Percentiles rank a stretch among this genome's conserved stretches.
phyloP scores from a whole-genome alignment of 2,329 filamentous ascomycete genomes.

The Cucurbitaria berberidis region DNA sequence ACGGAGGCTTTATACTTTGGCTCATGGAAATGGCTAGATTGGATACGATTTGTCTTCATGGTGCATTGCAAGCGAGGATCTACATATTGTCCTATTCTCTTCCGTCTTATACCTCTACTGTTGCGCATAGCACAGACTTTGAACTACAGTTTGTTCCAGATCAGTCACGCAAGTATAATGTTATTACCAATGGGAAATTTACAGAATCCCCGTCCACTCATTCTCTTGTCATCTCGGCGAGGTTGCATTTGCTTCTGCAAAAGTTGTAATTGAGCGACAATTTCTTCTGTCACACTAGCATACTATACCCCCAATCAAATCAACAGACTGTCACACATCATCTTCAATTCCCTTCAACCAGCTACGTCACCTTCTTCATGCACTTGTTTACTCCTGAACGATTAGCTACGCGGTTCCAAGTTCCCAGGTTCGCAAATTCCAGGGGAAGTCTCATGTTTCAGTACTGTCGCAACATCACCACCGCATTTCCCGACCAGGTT shows the following conservation, averaged over 20 bases:
- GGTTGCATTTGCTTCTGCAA: conserved; percentile 16
- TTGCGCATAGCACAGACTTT: neutral
- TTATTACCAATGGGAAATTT: conserved; percentile 1
- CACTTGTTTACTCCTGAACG: neutral
- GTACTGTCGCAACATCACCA: conserved; percentile 34
- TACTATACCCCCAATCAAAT: conserved; percentile 14
- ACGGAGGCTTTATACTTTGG: conserved; percentile 5
- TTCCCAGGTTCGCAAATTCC: neutral
- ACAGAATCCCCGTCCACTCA: conserved; percentile 10
- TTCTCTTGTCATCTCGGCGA: conserved; percentile 4
- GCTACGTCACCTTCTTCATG: conserved; percentile 2
- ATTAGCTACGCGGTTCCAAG: neutral
- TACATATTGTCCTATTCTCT: neutral
- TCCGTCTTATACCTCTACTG: neutral
- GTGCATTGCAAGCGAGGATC: conserved; percentile 19
- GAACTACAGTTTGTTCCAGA: conserved; percentile 3
- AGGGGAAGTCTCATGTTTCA: conserved; percentile 29
- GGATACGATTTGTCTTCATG: conserved; percentile 7
- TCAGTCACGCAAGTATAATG: conserved; percentile 12
- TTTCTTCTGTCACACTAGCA: conserved; percentile 4
- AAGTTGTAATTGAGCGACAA: conserved; percentile 22
- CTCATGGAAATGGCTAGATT: neutral
- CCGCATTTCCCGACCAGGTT: conserved; percentile 23
- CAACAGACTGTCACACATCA: neutral
- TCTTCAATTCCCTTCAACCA: no score